A percentile compares a stretch with the other conserved stretches of the same genome.
These are phyloP conservation scores for Wickerhamomyces chaumierensis DNA, from an alignment of 805 yeast genomes.

Conservation along the genomic window DNA sequence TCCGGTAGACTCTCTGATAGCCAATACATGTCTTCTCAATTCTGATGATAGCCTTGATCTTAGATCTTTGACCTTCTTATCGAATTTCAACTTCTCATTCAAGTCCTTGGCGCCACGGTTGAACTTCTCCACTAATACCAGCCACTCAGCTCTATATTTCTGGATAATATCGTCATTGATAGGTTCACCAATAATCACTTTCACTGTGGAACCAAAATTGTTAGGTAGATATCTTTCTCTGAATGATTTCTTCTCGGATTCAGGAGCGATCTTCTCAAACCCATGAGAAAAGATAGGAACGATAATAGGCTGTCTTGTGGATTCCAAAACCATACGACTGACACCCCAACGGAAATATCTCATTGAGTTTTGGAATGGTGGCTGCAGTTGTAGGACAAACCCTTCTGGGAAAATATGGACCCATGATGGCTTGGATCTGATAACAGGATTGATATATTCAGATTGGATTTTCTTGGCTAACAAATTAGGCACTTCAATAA, in stretches of 20 bases:
- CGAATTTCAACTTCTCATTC: constrained; percentile 48
- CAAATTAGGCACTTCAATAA: neutral
- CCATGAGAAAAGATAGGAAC: constrained; percentile 84
- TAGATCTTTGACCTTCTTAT: constrained; percentile 51
- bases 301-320: constrained; percentile 73
- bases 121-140: constrained; percentile 41
- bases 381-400: constrained; percentile 73
- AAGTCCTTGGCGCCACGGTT: constrained; percentile 47
- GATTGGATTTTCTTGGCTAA: constrained; percentile 10
- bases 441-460: constrained; percentile 40
- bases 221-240: constrained; percentile 49
- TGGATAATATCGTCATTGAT: constrained; percentile 50
- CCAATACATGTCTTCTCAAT: constrained; percentile 50
- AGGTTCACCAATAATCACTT: constrained; percentile 62
- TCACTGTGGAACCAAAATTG: constrained; percentile 55
- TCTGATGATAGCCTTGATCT: constrained; percentile 62
- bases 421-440: constrained; percentile 68
- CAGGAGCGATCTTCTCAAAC: constrained; percentile 80
- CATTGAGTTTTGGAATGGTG: constrained; percentile 79
- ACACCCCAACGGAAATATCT: constrained; percentile 95
- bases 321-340: constrained; percentile 70
- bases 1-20: constrained; percentile 27
- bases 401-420: constrained; percentile 94
- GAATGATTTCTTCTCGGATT: constrained; percentile 32
- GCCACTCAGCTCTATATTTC: constrained; percentile 61